Base-by-base conservation (phyloP, 2,329 filamentous ascomycete genomes). In the Apiospora malaysiana region DNA sequence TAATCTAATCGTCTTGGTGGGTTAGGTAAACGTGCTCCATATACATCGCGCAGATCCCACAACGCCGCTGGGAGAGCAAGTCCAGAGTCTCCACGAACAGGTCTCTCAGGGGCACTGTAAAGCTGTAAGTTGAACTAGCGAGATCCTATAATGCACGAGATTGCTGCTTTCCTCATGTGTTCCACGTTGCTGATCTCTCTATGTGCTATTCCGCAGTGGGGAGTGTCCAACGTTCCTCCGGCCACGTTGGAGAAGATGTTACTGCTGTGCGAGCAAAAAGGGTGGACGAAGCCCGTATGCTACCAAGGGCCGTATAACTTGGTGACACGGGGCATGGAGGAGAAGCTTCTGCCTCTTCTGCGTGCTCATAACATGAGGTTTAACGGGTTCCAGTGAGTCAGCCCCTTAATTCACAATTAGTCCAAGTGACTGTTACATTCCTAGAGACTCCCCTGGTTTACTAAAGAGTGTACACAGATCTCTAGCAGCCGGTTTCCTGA, bases 221-320 rank as follows among this genome's bases (percentile, higher is more conserved):
- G 82, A 1, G 74, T 84, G 0, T 82, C 81, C 18, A 84, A 84
- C 70, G 77, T 80, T 21, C 71, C 77, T 0, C 74, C 77, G 0
- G 70, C 75, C 4, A 74, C 78, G 23, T 75, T 83, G 0, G 71
- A 79, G 68, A 71, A 78, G 23, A 79, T 79, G 37, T 71, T 83
- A 40, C 72, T 74, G 5, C 72, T 82, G 21, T 81, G 79, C 72
- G 80, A 81, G 25, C 63, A 76, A 56, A 76, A 81, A 3, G 75
- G 74, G 46, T 82, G 78, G 74, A 71, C 75, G n/a, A 82, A 82
- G 68, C 82, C 82, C 0, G 76, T 72, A 7, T 80, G 78, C 69
- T 84, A 84, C 68, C 82, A 85, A 65, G 82, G 82, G 42, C 77
- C 79, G 16, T 84, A 84, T 72, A 83, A 78, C 70, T 71, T 81